Evolutionary conservation across 441 rosid species (phyloP), one percentile per base, ranked within the genome.

Genomic region (Aleurites moluccanus): DNA sequence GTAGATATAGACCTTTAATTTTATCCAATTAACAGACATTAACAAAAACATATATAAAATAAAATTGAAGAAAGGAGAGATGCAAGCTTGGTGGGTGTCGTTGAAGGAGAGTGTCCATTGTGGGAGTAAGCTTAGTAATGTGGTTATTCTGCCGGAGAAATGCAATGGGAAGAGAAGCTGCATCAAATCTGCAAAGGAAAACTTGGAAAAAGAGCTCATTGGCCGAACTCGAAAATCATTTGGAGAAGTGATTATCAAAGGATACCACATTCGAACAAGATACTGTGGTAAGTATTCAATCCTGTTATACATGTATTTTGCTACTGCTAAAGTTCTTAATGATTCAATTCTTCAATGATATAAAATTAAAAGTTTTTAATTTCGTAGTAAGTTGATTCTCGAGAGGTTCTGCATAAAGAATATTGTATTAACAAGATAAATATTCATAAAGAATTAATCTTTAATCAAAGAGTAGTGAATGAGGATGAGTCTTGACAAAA

Each of bases 61-160:
- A 20, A 40, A 35, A 40, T 3, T 20, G 23, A 7, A 0, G 18
- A 1, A 5, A 64, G 28, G 21, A 40, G 67, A 86, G 35, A 85
- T 85, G 89, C 80, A 69, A 25, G 73, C 78, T 30, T 30, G 83
- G 70, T 87, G 85, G 87, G 57, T 64, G 47, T 81, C 85, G 23
- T 23, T 85, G 85, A 83, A 71, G 82, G 86, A 84, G 65, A 88
- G 78, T 68, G 78, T 68, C 15, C 71, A 77, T 74, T 84, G 88
- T 23, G 79, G 83, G 64, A 60, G 73, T 35, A 80, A 60, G 80
- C 61, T 73, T 40, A 78, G 40, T 6, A 74, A 68, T 68, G 83
- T 75, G 23, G 76, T 75, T 44, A 11, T 70, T 42, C 56, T 59
- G 60, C 80, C 73, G 0, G 73, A 68, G 20, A 82, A 77, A 60